Evolutionary conservation across 2,329 filamentous ascomycete genomes (phyloP).

Genomic region (Alternaria sp.): DNA sequence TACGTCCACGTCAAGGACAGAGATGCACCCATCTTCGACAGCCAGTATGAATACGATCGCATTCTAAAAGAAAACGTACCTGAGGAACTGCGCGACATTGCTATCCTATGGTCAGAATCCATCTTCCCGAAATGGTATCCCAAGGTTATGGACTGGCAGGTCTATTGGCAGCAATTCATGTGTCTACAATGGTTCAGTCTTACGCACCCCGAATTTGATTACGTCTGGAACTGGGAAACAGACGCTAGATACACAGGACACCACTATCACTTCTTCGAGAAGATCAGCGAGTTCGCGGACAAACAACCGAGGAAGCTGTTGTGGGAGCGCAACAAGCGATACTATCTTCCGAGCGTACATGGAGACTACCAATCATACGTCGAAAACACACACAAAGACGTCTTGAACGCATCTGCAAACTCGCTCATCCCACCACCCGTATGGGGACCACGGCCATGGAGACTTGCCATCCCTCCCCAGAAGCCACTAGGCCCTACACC

Average conservation of each 20-base stretch:
- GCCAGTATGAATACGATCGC: slow-evolving; percentile 64
- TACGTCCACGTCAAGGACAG: slow-evolving; percentile 61
- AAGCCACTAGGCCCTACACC: slow-evolving; percentile 79
- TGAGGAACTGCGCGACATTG: slow-evolving; percentile 72
- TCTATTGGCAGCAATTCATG: slow-evolving; percentile 68
- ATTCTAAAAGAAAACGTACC: slow-evolving; percentile 70
- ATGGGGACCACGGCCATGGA: slow-evolving; percentile 82
- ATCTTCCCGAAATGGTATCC: slow-evolving; percentile 58
- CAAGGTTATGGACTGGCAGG: slow-evolving; percentile 56
- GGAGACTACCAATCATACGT: slow-evolving; percentile 57
- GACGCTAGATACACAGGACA: slow-evolving; percentile 81
- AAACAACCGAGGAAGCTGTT: slow-evolving; percentile 64
- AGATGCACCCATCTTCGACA: slow-evolving; percentile 64
- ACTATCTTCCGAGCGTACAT: slow-evolving; percentile 62
- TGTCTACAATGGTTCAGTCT: slow-evolving; percentile 77
- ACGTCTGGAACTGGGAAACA: slow-evolving; percentile 85
- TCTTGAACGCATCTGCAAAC: slow-evolving; percentile 48
- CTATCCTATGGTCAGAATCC: slow-evolving; percentile 74
- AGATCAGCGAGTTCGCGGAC: slow-evolving; percentile 62
- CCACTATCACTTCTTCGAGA: slow-evolving; percentile 78
- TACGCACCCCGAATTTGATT: slow-evolving; percentile 80
- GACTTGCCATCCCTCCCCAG: slow-evolving; percentile 63
- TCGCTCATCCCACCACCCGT: slow-evolving; percentile 64
- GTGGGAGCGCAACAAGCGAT: slow-evolving; percentile 65
- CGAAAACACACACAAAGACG: slow-evolving; percentile 51